Evolutionary conservation across 768 basidiomycete genomes (phyloP).

Genomic region (Boletus patriciae): DNA sequence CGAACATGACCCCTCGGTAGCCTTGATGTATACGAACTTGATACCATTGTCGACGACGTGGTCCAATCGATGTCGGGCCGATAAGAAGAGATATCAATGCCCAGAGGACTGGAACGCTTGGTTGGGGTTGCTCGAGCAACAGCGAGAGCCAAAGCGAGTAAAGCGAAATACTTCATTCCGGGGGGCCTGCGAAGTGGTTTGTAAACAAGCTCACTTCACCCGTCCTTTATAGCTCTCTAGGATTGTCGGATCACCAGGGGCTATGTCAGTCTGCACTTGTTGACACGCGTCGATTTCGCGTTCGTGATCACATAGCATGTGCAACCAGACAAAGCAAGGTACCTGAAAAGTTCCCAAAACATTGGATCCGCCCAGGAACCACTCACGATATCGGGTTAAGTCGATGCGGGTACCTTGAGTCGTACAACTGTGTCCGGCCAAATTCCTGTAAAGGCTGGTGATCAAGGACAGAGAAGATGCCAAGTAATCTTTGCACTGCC

Average conservation of each 20-base stretch:
- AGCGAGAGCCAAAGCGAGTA: slow-evolving; percentile 18
- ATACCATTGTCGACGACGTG: slow-evolving; percentile 52
- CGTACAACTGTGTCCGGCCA: neutral
- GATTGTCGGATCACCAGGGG: no score
- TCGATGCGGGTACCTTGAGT: neutral
- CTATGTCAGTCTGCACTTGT: neutral
- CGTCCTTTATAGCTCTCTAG: slow-evolving; percentile 12
- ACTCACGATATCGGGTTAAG: neutral
- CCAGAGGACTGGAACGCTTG: slow-evolving; percentile 43
- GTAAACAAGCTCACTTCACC: neutral
- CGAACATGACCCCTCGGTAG: slow-evolving; percentile 60
- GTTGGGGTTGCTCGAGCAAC: slow-evolving; percentile 13
- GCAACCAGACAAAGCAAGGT: no score
- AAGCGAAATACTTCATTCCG: slow-evolving; percentile 22
- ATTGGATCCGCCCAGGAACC: neutral
- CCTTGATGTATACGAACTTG: slow-evolving; percentile 63
- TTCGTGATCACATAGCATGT: slow-evolving; percentile 16
- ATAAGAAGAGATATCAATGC: slow-evolving; percentile 56
- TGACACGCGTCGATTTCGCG: neutral
- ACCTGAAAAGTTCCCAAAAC: neutral
- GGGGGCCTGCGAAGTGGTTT: neutral
- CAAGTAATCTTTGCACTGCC: neutral
- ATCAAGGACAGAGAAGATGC: neutral
- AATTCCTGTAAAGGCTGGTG: neutral
- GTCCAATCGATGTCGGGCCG: slow-evolving; percentile 54